phyloP scores from a whole-genome alignment of 257 asterid genomes.

The Primulina eburnea region DNA sequence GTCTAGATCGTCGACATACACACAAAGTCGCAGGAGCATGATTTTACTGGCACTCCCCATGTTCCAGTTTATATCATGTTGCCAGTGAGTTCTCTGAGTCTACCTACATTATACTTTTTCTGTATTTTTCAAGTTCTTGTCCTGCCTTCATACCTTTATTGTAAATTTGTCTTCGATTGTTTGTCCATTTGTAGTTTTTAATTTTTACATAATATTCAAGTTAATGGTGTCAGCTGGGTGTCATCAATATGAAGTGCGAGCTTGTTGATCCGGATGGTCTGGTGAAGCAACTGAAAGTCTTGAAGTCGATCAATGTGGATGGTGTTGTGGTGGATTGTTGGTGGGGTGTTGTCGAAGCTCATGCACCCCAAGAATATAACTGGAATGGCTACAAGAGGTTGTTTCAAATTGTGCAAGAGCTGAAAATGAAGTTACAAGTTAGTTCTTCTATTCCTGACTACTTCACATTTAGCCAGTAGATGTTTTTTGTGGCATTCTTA shows the following conservation, averaged over 20 bases:
- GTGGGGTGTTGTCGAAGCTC: slow-evolving; percentile 98
- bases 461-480: slow-evolving; percentile 10
- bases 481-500: slow-evolving; percentile 12
- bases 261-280: slow-evolving; percentile 85
- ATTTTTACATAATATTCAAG: slow-evolving; percentile 20
- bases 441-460: slow-evolving; percentile 26
- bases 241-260: slow-evolving; percentile 83
- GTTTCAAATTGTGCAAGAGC: slow-evolving; percentile 74
- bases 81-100: slow-evolving; percentile 68
- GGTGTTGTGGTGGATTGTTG: slow-evolving; percentile 93
- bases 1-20: slow-evolving; percentile 65
- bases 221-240: slow-evolving; percentile 70
- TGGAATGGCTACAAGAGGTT: slow-evolving; percentile 91
- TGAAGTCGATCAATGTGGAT: slow-evolving; percentile 71
- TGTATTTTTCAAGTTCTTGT: slow-evolving; percentile 20
- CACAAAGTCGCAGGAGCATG: slow-evolving; percentile 64
- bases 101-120: slow-evolving; percentile 14
- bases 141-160: slow-evolving; percentile 15
- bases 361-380: slow-evolving; percentile 84
- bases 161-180: slow-evolving; percentile 18
- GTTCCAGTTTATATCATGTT: slow-evolving; percentile 90
- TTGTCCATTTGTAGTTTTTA: slow-evolving; percentile 10
- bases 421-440: slow-evolving; percentile 83
- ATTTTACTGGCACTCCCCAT: slow-evolving; percentile 80
- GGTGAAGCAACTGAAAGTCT: slow-evolving; percentile 69